Evolutionary conservation across 148 eudicot species (phyloP).

Genomic region (Salicornia ramosissima): DNA sequence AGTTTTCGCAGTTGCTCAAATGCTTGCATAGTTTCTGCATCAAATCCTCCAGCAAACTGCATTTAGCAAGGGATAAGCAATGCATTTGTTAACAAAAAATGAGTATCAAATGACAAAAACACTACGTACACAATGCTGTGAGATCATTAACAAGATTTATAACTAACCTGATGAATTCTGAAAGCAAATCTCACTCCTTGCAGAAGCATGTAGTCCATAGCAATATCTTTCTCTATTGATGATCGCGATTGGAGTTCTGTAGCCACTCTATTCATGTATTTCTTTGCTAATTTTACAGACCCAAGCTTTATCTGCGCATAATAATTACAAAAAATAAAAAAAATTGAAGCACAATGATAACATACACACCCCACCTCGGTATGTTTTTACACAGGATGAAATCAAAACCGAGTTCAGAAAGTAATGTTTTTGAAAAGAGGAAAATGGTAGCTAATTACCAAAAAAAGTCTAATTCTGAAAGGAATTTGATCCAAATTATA

Average conservation of each 20-base stretch:
- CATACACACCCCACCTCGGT: neutral
- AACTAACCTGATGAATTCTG: constrained; percentile 74
- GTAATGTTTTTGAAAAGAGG: too few relatives aligned
- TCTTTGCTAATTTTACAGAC: constrained; percentile 72
- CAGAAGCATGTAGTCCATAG: constrained; percentile 78
- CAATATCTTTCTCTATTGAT: constrained; percentile 59
- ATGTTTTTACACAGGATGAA: neutral
- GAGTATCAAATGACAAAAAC: too few relatives aligned
- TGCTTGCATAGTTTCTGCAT: constrained; percentile 83
- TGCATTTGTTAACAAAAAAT: too few relatives aligned
- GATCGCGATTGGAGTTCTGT: constrained; percentile 66
- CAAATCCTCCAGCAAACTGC: constrained; percentile 97
- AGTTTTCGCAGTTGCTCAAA: constrained; percentile 78
- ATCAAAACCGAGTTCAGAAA: too few relatives aligned
- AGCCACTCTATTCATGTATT: constrained; percentile 81
- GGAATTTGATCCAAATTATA: too few relatives aligned
- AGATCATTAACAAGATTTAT: neutral
- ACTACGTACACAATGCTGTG: too few relatives aligned
- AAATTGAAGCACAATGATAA: neutral
- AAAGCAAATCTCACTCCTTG: constrained; percentile 91
- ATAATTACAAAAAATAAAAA: neutral
- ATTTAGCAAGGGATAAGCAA: constrained; percentile 1
- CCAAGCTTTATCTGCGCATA: constrained; percentile 60
- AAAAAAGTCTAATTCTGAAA: too few relatives aligned
- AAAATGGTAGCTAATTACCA: too few relatives aligned